phyloP scores from a whole-genome alignment of 1,284 basidiomycete species.

The Spongiforma sp. region DNA sequence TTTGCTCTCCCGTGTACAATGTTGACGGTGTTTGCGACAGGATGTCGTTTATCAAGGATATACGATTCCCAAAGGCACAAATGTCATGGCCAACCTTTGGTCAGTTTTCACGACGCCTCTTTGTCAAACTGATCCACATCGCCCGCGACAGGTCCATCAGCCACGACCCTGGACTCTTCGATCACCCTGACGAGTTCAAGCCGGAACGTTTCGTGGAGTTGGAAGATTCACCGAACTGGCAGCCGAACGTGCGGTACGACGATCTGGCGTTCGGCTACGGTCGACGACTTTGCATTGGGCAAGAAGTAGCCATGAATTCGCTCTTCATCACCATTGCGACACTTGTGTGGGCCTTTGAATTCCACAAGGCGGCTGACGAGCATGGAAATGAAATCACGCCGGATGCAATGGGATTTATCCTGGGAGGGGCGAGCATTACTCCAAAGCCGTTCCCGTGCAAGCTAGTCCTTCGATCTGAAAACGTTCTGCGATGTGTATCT shows the following conservation, averaged over 20 bases:
- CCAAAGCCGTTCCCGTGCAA: slow-evolving; percentile 11
- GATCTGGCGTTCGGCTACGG: slow-evolving; percentile 16
- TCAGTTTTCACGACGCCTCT: background rate
- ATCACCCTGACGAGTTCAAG: slow-evolving; percentile 24
- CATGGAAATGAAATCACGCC: slow-evolving; percentile 15
- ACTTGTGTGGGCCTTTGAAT: slow-evolving; percentile 24
- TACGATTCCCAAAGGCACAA: slow-evolving; percentile 39
- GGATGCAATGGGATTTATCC: slow-evolving; percentile 13
- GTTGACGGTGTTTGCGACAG: background rate
- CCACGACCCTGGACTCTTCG: slow-evolving; percentile 14
- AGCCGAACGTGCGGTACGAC: slow-evolving; percentile 11
- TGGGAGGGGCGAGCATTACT: slow-evolving; percentile 4
- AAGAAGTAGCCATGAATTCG: slow-evolving; percentile 15
- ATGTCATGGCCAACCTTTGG: slow-evolving; percentile 36
- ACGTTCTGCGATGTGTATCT: too few relatives aligned
- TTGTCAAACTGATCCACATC: background rate
- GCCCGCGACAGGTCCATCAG: slow-evolving; percentile 1
- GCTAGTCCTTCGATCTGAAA: slow-evolving; percentile 1
- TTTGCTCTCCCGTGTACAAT: too few relatives aligned
- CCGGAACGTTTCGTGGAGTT: slow-evolving; percentile 27
- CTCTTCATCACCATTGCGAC: slow-evolving; percentile 26
- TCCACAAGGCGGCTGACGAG: background rate
- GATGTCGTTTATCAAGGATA: slow-evolving; percentile 40
- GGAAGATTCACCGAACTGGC: background rate
- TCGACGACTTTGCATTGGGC: slow-evolving; percentile 13